A percentile compares a stretch with the other conserved stretches of the same genome.
phyloP scores from a whole-genome alignment of 331 rosid genomes.

The Telfairia occidentalis region DNA sequence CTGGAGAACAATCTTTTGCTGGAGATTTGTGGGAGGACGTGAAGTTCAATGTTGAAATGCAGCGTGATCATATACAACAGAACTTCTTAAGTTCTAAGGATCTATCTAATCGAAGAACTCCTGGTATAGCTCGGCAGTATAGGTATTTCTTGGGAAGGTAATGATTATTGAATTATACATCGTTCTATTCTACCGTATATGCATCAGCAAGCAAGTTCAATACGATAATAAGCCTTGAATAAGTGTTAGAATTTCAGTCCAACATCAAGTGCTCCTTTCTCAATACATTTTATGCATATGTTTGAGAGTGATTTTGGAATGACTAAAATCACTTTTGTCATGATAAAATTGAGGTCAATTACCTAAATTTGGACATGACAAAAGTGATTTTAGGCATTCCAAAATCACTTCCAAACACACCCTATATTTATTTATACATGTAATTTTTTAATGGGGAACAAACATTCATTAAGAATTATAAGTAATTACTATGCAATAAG shows the following conservation, averaged over 20 bases:
- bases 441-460: neutral
- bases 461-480: neutral
- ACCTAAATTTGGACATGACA: too few relatives aligned
- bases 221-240: neutral
- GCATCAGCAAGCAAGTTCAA: neutral
- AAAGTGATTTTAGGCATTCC: too few relatives aligned
- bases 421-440: neutral
- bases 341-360: too few relatives aligned
- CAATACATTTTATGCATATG: neutral
- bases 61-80: conserved; percentile 34
- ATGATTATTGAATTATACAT: neutral
- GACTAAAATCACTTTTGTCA: too few relatives aligned
- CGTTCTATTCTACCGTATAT: neutral
- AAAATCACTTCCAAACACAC: too few relatives aligned
- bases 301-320: too few relatives aligned
- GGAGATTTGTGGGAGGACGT: conserved; percentile 48
- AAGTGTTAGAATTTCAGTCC: neutral
- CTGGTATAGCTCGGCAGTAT: conserved; percentile 48
- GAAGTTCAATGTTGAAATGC: conserved; percentile 33
- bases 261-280: neutral
- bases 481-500: neutral
- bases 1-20: conserved; percentile 32
- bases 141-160: conserved; percentile 66
- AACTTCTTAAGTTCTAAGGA: conserved; percentile 36
- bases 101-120: conserved; percentile 47